Conservation (phyloP, 305 asterid genomes). For the Salvia sclarea region DNA sequence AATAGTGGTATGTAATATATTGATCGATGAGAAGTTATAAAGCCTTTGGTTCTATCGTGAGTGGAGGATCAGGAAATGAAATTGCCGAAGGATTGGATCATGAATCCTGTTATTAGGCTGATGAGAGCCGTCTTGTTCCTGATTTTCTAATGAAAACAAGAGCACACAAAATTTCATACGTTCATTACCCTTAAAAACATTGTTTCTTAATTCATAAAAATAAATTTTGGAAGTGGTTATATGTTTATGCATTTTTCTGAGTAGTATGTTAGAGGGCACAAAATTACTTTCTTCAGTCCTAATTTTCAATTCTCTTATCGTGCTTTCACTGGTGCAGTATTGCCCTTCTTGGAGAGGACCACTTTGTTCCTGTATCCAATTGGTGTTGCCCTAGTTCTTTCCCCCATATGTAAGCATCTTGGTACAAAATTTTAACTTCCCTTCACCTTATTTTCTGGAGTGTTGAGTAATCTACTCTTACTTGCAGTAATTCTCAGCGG, state of each 20-base stretch:
- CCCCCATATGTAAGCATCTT: conserved; percentile 71
- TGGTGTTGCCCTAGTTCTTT: conserved; percentile 53
- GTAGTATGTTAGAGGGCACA: not conserved
- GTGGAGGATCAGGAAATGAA: not conserved
- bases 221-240: not conserved
- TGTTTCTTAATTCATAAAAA: not conserved
- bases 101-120: too few relatives aligned
- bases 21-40: not conserved
- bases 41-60: not conserved
- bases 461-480: not conserved
- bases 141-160: not conserved
- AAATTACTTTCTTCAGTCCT: not conserved
- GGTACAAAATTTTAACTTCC: not conserved
- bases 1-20: not conserved
- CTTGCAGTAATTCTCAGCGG: conserved; percentile 82
- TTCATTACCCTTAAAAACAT: not conserved
- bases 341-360: conserved; percentile 71
- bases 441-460: conserved; percentile 11
- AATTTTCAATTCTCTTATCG: not conserved
- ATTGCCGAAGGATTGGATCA: not conserved
- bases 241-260: not conserved
- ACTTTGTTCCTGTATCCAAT: conserved; percentile 64
- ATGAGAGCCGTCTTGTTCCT: not conserved
- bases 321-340: conserved; percentile 42
- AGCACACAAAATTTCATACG: not conserved